A percentile compares a stretch with the other conserved stretches of the same genome.
These are phyloP conservation scores for Gossypium longicalyx DNA, from an alignment of 345 rosid species.

Conservation along the genomic window DNA sequence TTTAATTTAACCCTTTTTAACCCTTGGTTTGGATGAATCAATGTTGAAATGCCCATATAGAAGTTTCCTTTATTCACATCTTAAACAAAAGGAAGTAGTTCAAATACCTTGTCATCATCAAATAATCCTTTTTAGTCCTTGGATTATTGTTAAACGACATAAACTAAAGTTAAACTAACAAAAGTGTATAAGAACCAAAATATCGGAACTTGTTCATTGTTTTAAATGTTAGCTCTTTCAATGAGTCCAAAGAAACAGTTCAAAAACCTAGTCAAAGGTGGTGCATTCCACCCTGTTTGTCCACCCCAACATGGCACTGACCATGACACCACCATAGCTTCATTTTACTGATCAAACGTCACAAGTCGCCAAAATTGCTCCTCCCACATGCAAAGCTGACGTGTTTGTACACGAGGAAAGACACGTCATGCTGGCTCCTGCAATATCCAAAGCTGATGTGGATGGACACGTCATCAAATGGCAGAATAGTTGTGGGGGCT, in stretches of 20 bases:
- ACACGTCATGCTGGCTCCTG: constrained; percentile 17
- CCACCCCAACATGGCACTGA: neutral
- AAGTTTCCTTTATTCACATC: too few relatives aligned
- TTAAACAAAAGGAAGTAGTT: too few relatives aligned
- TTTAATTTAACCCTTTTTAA: too few relatives aligned
- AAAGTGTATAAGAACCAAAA: too few relatives aligned
- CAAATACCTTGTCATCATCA: too few relatives aligned
- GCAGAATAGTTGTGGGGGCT: neutral
- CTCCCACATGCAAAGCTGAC: neutral
- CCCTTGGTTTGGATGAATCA: too few relatives aligned
- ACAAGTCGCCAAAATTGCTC: neutral
- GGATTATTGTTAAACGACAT: neutral
- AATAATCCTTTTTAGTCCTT: too few relatives aligned
- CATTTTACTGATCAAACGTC: neutral
- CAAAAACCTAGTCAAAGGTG: neutral
- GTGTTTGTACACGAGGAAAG: neutral
- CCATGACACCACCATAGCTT: neutral
- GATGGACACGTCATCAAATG: neutral
- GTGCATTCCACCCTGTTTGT: neutral
- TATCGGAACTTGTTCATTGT: neutral
- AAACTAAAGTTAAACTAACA: neutral
- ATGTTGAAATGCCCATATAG: too few relatives aligned
- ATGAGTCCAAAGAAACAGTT: neutral
- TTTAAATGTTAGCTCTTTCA: neutral
- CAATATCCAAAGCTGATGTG: constrained; percentile 7